A percentile compares a stretch with the other conserved stretches of the same genome.
Conservation (phyloP, 306 rosid genomes). For the Hylodesmum podocarpum region DNA sequence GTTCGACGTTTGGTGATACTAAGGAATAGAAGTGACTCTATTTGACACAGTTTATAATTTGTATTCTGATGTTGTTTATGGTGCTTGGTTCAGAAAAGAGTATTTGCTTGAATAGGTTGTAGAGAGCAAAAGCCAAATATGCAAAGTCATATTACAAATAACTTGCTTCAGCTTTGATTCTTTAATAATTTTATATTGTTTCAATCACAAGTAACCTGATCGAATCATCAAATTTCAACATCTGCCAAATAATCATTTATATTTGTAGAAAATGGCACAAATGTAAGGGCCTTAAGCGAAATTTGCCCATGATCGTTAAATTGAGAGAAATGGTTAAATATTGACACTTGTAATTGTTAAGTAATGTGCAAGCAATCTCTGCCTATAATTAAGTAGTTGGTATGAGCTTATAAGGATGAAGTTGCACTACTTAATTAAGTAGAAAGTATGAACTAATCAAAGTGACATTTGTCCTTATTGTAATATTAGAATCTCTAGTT, state of each 20-base stretch:
- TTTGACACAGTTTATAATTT: background rate
- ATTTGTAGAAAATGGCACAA: background rate
- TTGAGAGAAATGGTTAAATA: background rate
- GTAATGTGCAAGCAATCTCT: slow-evolving; percentile 15
- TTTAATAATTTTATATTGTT: slow-evolving; percentile 2
- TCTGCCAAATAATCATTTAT: background rate
- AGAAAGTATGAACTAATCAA: background rate
- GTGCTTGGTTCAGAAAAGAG: slow-evolving; percentile 13
- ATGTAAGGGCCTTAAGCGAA: background rate
- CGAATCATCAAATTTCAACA: background rate
- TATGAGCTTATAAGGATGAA: background rate
- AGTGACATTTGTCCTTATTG: background rate
- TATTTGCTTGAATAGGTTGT: background rate
- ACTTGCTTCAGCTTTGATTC: slow-evolving; percentile 20
- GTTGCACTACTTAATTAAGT: no score
- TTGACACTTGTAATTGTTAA: background rate
- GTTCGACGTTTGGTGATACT: slow-evolving; percentile 41
- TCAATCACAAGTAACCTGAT: background rate
- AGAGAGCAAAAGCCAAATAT: background rate
- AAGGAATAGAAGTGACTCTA: slow-evolving; percentile 27
- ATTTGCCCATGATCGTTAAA: background rate
- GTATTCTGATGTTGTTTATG: slow-evolving; percentile 13
- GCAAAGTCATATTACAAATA: background rate
- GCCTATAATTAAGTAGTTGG: background rate
- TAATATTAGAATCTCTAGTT: background rate